Conservation (phyloP, 768 basidiomycete genomes). For the Clitopilus passeckerianus region DNA sequence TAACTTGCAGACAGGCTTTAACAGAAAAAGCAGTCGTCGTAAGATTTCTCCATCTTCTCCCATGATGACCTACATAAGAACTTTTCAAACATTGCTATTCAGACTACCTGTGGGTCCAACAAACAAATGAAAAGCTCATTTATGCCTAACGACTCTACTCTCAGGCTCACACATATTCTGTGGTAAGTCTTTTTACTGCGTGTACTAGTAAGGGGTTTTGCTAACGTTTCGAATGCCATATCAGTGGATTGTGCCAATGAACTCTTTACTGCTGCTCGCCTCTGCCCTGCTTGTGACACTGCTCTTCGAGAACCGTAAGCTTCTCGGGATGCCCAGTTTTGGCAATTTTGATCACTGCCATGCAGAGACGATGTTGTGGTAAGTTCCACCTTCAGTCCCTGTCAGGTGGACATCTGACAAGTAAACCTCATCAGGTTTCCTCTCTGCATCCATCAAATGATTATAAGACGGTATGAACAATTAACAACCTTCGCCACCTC, state of each 20-base stretch:
- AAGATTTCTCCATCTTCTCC: conserved; percentile 24
- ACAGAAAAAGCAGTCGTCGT: conserved; percentile 85
- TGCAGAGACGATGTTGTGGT: conserved; percentile 62
- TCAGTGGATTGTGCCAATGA: conserved; percentile 63
- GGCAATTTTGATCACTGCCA: conserved; percentile 1
- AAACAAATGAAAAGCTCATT: conserved; percentile 20
- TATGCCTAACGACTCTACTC: conserved; percentile 6
- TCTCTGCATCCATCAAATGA: conserved; percentile 85
- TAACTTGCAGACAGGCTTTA: conserved; percentile 64
- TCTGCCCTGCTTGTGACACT: conserved; percentile 86
- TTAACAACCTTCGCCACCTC: conserved; percentile 26
- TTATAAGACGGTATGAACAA: conserved; percentile 75
- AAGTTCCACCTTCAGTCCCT: conserved; percentile 14
- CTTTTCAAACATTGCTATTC: background rate
- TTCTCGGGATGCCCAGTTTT: conserved; percentile 5
- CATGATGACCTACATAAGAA: conserved; percentile 3
- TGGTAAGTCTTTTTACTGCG: conserved; percentile 28
- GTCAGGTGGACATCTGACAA: background rate
- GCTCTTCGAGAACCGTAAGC: conserved; percentile 70
- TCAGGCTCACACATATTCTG: conserved; percentile 87
- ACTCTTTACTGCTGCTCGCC: conserved; percentile 67
- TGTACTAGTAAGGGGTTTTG: background rate
- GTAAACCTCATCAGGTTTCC: conserved; percentile 47
- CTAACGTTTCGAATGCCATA: conserved; percentile 43
- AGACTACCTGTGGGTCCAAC: conserved; percentile 20